Base-by-base conservation (phyloP, 1,284 basidiomycete species). In the Mycosarcoma maydis region DNA sequence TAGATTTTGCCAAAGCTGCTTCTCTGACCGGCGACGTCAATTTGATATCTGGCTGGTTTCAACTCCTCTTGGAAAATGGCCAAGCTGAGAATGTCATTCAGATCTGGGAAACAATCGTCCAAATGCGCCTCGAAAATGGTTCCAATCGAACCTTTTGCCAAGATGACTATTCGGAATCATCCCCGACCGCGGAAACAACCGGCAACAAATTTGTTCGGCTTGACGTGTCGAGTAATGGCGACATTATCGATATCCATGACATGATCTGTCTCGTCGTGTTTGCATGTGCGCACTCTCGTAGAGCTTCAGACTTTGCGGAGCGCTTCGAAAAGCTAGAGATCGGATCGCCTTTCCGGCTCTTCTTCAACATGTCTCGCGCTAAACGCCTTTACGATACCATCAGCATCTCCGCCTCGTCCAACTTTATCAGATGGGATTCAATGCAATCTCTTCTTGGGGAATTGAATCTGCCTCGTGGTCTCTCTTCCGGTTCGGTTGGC, bases 291-390 rank as follows among this genome's bases (percentile, higher is more conserved):
- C 23, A 40, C 0, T 38, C 39, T 8, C 38, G 23, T 10, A 50
- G 50, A 2, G 19, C 64, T 14, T 47, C 22, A 1, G 32, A 55
- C 3, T 40, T 66, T n/a, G 56, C 59, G 1, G 41, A 56, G 22
- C 53, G 49, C 14, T 59, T 76, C 40, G 68, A 71, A 23, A 59
- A 55, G 40, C 37, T 76, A 19, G 73, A 76, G 3, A 34, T 76
- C 14, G 73, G 73, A 10, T 62, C 73, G 13, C 71, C 69, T 10
- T 72, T 73, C 19, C 57, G 72, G 23, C 57, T 68, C 24, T 73
- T 66, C 45, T 73, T 76, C 38, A 51, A 71, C 45, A 34, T 55
- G 39, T 23, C 52, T 24, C 66, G 57, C 16, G 50, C 53, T 5
- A 50, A 54, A 29, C 59, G 56, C 2, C 55, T 59, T 8, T 69